A percentile compares a stretch with the other conserved stretches of the same genome.
Conservation (phyloP, 2,329 filamentous ascomycete genomes). For the Ophiostoma novo-ulmi region DNA sequence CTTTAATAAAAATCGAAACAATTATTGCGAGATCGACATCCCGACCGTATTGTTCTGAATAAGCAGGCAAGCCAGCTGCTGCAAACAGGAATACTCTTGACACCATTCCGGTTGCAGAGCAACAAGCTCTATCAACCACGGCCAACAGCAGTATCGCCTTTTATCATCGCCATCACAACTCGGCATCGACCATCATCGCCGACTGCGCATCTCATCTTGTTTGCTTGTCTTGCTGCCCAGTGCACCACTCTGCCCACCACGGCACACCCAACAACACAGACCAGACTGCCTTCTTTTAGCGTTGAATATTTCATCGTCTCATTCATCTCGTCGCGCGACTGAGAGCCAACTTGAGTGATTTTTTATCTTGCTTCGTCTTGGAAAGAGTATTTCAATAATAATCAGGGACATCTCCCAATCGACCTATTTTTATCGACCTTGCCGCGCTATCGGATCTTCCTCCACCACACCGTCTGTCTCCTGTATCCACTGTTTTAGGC, state of each 20-base stretch:
- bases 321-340: not conserved
- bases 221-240: not conserved
- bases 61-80: not conserved
- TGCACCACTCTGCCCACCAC: too few species aligned
- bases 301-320: not conserved
- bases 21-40: not conserved
- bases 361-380: not conserved
- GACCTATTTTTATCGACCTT: constrained; percentile 1
- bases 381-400: too few species aligned
- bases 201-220: not conserved
- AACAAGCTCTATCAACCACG: not conserved
- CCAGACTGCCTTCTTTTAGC: too few species aligned
- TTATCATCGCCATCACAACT: not conserved
- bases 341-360: not conserved
- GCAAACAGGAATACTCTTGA: not conserved
- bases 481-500: constrained; percentile 8
- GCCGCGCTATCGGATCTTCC: constrained; percentile 4
- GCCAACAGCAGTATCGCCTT: not conserved
- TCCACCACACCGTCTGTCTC: not conserved
- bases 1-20: not conserved
- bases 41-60: not conserved
- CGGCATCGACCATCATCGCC: not conserved
- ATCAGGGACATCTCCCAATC: not conserved
- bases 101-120: not conserved
- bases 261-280: too few species aligned